Evolutionary conservation across 2,329 filamentous ascomycete genomes (phyloP).

Genomic region (Cadophora sp.): DNA sequence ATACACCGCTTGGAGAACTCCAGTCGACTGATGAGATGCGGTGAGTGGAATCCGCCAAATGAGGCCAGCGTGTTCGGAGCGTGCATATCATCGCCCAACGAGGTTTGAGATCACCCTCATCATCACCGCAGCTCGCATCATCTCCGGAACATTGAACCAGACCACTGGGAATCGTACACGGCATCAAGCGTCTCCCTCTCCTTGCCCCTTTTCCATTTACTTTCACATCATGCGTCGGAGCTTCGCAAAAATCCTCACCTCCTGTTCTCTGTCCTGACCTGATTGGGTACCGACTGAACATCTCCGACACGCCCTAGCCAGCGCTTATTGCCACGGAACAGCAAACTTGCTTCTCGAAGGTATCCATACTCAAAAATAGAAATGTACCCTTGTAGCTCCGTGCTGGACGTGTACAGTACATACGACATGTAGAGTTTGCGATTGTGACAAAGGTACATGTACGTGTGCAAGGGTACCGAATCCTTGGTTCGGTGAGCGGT

Average conservation of each 20-base stretch:
- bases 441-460: neutral
- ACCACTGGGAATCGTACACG: slow-evolving; percentile 2
- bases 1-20: too few species aligned
- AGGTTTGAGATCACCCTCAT: neutral
- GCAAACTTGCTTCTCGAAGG: too few species aligned
- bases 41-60: too few species aligned
- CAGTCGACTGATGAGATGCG: too few species aligned
- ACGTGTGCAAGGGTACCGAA: neutral
- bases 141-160: neutral
- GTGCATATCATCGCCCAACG: too few species aligned
- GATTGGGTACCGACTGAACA: neutral
- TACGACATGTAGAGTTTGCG: neutral
- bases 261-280: neutral
- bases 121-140: too few species aligned
- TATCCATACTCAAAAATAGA: neutral
- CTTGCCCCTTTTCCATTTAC: neutral
- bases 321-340: neutral
- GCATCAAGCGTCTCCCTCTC: neutral
- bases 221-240: too few species aligned
- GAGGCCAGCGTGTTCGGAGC: too few species aligned
- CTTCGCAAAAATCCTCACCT: neutral
- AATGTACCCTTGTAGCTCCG: neutral
- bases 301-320: neutral
- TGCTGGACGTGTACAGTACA: neutral
- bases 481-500: neutral